Conservation (phyloP, 345 rosid genomes). For the Ceriops tagal region DNA sequence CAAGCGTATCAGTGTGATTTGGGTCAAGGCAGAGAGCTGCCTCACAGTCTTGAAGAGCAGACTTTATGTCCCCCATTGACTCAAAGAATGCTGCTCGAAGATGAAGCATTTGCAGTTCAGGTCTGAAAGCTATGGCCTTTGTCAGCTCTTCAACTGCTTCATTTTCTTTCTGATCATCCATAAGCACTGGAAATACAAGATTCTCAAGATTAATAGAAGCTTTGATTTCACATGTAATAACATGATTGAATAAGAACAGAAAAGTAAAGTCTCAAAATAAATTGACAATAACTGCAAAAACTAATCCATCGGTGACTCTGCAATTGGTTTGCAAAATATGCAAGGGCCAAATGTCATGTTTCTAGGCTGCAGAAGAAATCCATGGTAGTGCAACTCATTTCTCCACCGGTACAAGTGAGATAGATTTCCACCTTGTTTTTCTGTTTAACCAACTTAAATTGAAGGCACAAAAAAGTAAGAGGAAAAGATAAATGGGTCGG, state of each 20-base stretch:
- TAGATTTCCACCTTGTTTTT: too few relatives aligned
- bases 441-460: too few relatives aligned
- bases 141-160: conserved; percentile 86
- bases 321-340: neutral
- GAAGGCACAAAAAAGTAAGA: too few relatives aligned
- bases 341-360: neutral
- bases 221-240: neutral
- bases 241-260: neutral
- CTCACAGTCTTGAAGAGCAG: conserved; percentile 70
- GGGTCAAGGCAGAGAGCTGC: conserved; percentile 96
- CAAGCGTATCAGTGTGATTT: conserved; percentile 62
- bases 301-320: neutral
- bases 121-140: conserved; percentile 82
- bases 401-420: too few relatives aligned
- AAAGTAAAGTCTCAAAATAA: neutral
- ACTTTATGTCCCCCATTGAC: conserved; percentile 58
- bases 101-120: conserved; percentile 85
- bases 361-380: neutral
- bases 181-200: conserved; percentile 50
- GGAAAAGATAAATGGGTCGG: too few relatives aligned
- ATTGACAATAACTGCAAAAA: neutral
- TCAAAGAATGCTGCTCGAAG: conserved; percentile 94
- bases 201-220: conserved; percentile 17
- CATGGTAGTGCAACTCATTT: too few relatives aligned
- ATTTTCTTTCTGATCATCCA: conserved; percentile 85